These are phyloP conservation scores for Sporopachydermia lactativora DNA, from an alignment of 805 yeast genomes.

Conservation along the genomic window DNA sequence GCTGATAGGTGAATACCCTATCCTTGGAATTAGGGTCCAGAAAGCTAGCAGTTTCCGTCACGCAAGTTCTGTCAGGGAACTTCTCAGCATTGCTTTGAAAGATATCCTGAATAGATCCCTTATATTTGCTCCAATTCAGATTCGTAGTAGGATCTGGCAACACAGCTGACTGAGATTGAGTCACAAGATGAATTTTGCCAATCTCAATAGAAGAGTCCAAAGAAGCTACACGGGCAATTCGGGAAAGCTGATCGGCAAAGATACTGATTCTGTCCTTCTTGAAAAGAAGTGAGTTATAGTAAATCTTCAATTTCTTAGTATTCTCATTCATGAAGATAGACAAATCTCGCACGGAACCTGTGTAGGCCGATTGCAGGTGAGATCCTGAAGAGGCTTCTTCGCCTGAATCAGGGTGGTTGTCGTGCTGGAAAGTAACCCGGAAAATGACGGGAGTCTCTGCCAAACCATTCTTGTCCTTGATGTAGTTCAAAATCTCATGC, in stretches of 20 bases:
- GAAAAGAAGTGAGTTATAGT: slow-evolving; percentile 68
- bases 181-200: slow-evolving; percentile 53
- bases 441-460: slow-evolving; percentile 51
- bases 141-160: slow-evolving; percentile 84
- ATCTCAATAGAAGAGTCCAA: slow-evolving; percentile 24
- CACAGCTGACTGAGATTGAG: slow-evolving; percentile 40
- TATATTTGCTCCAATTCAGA: slow-evolving; percentile 79
- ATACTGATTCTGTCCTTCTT: slow-evolving; percentile 52
- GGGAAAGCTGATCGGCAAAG: slow-evolving; percentile 58
- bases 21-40: slow-evolving; percentile 37
- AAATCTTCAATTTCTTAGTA: slow-evolving; percentile 25
- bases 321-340: slow-evolving; percentile 31
- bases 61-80: slow-evolving; percentile 81
- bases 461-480: slow-evolving; percentile 34
- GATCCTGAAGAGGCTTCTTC: slow-evolving; percentile 7
- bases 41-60: slow-evolving; percentile 78
- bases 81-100: slow-evolving; percentile 75
- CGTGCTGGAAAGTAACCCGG: slow-evolving; percentile 43
- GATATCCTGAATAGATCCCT: slow-evolving; percentile 96
- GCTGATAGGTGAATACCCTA: slow-evolving; percentile 69
- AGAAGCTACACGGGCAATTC: slow-evolving; percentile 30
- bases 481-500: slow-evolving; percentile 37
- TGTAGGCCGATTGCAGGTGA: slow-evolving; percentile 12
- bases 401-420: slow-evolving; percentile 20
- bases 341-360: slow-evolving; percentile 49